Evolutionary conservation across 345 rosid genomes (phyloP).

Genomic region (Barbarea vulgaris): DNA sequence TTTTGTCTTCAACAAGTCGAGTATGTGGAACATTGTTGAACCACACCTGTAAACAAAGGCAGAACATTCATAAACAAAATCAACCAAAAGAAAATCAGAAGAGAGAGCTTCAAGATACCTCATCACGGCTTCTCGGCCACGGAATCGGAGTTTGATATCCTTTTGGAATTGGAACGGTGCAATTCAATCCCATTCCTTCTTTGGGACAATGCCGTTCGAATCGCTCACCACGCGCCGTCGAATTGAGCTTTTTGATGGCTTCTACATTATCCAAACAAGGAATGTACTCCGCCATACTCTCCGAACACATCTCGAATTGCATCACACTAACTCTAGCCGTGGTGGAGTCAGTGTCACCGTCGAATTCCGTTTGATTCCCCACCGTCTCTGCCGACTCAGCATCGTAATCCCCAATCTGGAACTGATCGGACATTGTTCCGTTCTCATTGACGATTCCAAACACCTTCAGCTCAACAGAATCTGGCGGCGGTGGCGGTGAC

Average conservation of each 20-base stretch:
- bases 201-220: slow-evolving; percentile 89
- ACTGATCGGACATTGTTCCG: slow-evolving; percentile 82
- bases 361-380: slow-evolving; percentile 50
- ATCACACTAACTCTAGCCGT: slow-evolving; percentile 39
- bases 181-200: slow-evolving; percentile 64
- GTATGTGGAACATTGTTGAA: slow-evolving; percentile 83
- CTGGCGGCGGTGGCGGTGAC: slow-evolving; percentile 48
- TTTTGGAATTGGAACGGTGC: slow-evolving; percentile 75
- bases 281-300: slow-evolving; percentile 71
- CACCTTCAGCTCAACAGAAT: slow-evolving; percentile 43
- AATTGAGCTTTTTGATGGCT: slow-evolving; percentile 61
- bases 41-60: slow-evolving; percentile 66
- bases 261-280: slow-evolving; percentile 89
- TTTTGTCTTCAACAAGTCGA: slow-evolving; percentile 86
- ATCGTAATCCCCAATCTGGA: slow-evolving; percentile 82
- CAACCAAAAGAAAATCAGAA: background rate
- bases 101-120: slow-evolving; percentile 51
- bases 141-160: slow-evolving; percentile 75
- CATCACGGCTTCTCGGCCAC: slow-evolving; percentile 95
- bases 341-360: slow-evolving; percentile 20
- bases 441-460: slow-evolving; percentile 79
- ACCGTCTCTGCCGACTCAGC: slow-evolving; percentile 56
- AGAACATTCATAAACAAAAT: slow-evolving; percentile 17
- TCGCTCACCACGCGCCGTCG: slow-evolving; percentile 77
- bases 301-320: slow-evolving; percentile 57